Base-by-base conservation (phyloP, 163 green algal genomes). In the Chloroidium sp. region DNA sequence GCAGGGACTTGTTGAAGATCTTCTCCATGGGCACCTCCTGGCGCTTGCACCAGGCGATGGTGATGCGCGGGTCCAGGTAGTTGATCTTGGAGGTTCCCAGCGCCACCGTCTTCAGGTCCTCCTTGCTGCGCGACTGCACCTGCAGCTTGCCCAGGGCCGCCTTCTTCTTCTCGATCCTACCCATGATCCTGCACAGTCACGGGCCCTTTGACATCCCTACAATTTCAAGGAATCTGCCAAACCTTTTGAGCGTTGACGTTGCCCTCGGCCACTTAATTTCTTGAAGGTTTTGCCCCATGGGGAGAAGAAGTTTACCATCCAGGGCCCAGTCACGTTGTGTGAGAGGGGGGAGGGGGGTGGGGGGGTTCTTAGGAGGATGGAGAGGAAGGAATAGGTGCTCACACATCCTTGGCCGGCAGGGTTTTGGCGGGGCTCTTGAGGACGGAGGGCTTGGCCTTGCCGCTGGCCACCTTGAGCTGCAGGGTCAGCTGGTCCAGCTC, bases 51-150 rank as follows among this genome's bases (percentile, higher is more conserved):
- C 92, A 99, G 80, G 92, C 93, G 10, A 97, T 86, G 6, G 94
- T 95, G 85, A 97, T 97, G 76, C 94, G 90, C 0, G 97, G 97
- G 90, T 99, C 97, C 84, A 99, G 91, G 89, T 99, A 99, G 85
- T 99, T 99, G 89, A 99, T 99, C 90, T 99, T 99, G 76, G 90
- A 97, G 13, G 97, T 99, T 77, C 96, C 96, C 80, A 99, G 89
- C 4, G 97, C 95, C 2, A 99, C 97, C 2, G 95, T 99, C 86
- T 99, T 99, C 59, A 99, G 84, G 81, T 98, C 94, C 86, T 99
- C 96, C 88, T 98, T 98, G 61, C 90, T 77, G 8, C 80, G 76
- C 62, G 76, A 82, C 75, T 86, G 79, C 80, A 97, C 84, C 86
- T 95, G 83, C 59, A 85, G 78, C 85, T 95, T 95, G 10, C 79